Conservation (phyloP, 129 eudicot species). For the Scalesia atractyloides region DNA sequence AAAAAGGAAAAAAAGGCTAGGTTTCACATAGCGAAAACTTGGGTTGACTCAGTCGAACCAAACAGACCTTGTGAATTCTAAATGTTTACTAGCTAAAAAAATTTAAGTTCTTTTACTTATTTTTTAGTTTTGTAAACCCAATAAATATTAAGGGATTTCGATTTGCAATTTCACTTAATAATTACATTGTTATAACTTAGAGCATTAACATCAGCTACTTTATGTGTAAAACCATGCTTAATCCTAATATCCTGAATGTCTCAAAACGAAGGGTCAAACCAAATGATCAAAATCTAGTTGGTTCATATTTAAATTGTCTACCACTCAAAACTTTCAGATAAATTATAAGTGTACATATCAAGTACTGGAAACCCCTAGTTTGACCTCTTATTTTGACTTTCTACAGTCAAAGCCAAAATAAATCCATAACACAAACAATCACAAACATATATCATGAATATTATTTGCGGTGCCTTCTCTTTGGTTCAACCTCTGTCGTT, state of each 20-base stretch:
- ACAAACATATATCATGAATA: background rate
- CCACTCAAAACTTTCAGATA: background rate
- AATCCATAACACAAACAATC: constrained; percentile 13
- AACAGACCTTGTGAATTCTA: no score
- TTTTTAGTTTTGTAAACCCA: no score
- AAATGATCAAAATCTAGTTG: constrained; percentile 2
- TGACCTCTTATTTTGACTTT: constrained; percentile 21
- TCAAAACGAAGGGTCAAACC: background rate
- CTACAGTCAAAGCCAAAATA: constrained; percentile 22
- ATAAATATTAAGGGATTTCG: no score
- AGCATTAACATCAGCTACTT: no score
- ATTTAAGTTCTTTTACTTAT: no score
- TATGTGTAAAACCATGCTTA: no score
- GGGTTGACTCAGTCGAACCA: no score
- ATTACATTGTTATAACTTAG: no score
- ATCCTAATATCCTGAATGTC: background rate
- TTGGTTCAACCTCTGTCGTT: constrained; percentile 85
- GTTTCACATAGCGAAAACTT: no score
- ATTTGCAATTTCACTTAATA: no score
- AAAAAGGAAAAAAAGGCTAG: no score
- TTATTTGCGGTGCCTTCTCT: constrained; percentile 89
- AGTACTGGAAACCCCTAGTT: constrained; percentile 2
- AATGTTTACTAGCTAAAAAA: no score
- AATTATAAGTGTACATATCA: constrained; percentile 8
- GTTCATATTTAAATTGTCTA: background rate